phyloP scores from a whole-genome alignment of 2,329 filamentous ascomycete genomes.

The Ophiostoma himal-ulmi region DNA sequence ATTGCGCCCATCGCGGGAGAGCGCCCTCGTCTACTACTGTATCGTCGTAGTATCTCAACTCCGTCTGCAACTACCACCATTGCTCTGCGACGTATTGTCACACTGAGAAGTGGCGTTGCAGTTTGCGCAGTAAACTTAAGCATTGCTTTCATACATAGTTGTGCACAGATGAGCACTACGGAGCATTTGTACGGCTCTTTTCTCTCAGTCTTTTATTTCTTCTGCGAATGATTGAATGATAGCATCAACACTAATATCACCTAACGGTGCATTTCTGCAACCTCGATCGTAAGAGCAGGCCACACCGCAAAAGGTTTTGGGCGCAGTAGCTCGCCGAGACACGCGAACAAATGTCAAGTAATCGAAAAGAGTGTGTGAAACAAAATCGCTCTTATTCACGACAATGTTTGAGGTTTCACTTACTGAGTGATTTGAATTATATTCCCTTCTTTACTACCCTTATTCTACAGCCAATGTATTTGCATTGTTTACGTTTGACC shows the following conservation, averaged over 20 bases:
- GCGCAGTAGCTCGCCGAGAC: not conserved
- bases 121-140: not conserved
- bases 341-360: not conserved
- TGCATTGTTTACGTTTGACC: no score
- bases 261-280: not conserved
- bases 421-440: no score
- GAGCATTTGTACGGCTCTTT: no score
- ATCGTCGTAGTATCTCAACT: slow-evolving; percentile 9
- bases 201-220: no score
- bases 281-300: slow-evolving; percentile 1
- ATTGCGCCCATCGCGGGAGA: slow-evolving; percentile 16
- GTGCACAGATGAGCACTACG: no score
- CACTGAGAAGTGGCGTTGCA: not conserved
- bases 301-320: not conserved
- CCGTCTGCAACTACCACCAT: not conserved
- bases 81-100: not conserved
- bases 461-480: no score
- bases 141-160: not conserved
- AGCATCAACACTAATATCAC: not conserved
- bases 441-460: no score
- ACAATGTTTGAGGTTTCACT: no score
- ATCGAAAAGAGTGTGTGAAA: not conserved
- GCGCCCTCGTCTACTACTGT: slow-evolving; percentile 15
- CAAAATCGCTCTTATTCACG: not conserved
- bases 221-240: not conserved